Percentiles rank a stretch among this genome's conserved stretches.
Conservation (phyloP, 1,284 basidiomycete genomes). For the Tilletia walkeri region DNA sequence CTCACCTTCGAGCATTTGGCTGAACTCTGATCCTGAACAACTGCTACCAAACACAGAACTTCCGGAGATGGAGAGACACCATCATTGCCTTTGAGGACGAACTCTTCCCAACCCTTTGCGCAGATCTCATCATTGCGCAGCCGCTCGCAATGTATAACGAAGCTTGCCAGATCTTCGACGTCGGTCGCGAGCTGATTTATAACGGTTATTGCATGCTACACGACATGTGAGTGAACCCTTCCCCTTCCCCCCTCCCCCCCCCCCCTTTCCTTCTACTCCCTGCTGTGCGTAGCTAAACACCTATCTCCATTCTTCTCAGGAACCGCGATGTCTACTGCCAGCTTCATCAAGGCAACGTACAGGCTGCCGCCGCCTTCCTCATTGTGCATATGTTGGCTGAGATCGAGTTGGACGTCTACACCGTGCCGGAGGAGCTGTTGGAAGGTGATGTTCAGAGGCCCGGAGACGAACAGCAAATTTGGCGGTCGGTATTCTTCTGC, state of each 20-base stretch:
- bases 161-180: conserved; percentile 23
- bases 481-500: neutral
- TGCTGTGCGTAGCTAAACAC: neutral
- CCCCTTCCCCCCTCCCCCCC: too few species aligned
- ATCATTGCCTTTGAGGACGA: conserved; percentile 80
- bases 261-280: neutral
- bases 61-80: conserved; percentile 64
- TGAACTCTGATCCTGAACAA: neutral
- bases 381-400: neutral
- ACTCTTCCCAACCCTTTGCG: conserved; percentile 81
- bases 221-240: conserved; percentile 10
- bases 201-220: conserved; percentile 3
- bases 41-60: neutral
- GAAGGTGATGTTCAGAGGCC: neutral
- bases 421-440: neutral
- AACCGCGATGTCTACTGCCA: conserved; percentile 5
- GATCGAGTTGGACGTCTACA: neutral
- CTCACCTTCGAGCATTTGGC: neutral
- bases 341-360: neutral
- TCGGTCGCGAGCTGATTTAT: conserved; percentile 3
- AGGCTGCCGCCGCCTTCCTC: conserved; percentile 7
- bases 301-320: neutral
- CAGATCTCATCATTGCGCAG: conserved; percentile 80
- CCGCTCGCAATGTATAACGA: conserved; percentile 63
- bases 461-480: neutral